Percentiles rank a stretch among this genome's conserved stretches.
These are phyloP conservation scores for Xylaria sp. DNA, from an alignment of 2,329 filamentous ascomycete genomes.

Conservation along the genomic window DNA sequence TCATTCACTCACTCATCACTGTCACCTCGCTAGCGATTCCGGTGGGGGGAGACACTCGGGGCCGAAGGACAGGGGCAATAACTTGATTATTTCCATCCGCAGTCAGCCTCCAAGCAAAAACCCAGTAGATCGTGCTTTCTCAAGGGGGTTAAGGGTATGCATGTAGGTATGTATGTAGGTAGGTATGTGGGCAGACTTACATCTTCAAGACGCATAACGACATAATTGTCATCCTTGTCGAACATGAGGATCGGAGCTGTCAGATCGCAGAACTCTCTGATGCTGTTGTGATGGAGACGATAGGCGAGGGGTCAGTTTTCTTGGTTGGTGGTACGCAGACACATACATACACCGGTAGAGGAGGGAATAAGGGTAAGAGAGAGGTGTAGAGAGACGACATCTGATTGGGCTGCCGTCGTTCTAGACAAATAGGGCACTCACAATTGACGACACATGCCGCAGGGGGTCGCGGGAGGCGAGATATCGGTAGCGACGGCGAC, in stretches of 20 bases:
- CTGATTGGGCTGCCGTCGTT: background rate
- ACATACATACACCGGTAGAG: background rate
- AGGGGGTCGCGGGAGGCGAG: slow-evolving; percentile 76
- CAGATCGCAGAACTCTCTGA: slow-evolving; percentile 79
- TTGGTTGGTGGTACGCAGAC: background rate
- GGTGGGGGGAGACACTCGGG: slow-evolving; percentile 66
- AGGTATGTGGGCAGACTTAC: slow-evolving; percentile 55
- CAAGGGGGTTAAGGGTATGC: background rate
- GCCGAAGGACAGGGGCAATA: slow-evolving; percentile 76
- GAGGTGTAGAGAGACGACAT: background rate
- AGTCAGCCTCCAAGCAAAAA: slow-evolving; percentile 21
- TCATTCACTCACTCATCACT: background rate
- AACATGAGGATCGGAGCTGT: slow-evolving; percentile 90
- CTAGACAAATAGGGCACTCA: slow-evolving; percentile 56
- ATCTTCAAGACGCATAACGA: slow-evolving; percentile 76
- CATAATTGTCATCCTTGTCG: slow-evolving; percentile 79
- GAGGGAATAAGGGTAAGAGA: background rate
- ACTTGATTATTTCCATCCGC: slow-evolving; percentile 55
- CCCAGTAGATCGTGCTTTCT: background rate
- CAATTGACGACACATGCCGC: slow-evolving; percentile 97
- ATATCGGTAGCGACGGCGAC: slow-evolving; percentile 89
- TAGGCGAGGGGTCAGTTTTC: slow-evolving; percentile 15
- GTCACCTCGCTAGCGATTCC: slow-evolving; percentile 34
- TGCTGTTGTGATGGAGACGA: slow-evolving; percentile 57
- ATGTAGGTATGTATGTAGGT: background rate